Conservation (phyloP, 805 yeast genomes). For the Lachancea meyersii region DNA sequence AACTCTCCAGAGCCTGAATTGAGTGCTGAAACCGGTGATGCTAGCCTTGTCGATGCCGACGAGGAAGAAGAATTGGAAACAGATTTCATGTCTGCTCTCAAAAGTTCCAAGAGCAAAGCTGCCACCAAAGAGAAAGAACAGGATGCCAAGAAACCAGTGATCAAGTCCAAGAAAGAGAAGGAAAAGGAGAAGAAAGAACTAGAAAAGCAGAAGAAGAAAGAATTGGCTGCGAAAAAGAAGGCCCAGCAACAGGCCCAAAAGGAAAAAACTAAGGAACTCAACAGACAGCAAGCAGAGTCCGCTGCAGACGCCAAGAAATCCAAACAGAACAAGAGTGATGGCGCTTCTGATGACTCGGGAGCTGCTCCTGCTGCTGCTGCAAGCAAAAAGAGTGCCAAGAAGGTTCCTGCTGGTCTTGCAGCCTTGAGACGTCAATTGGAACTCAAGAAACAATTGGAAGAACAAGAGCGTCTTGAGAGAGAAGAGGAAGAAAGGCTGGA, state of each 20-base stretch:
- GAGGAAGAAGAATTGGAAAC: constrained; percentile 45
- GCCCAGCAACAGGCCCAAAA: constrained; percentile 56
- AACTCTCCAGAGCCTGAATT: constrained; percentile 29
- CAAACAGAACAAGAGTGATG: constrained; percentile 26
- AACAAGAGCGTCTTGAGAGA: constrained; percentile 63
- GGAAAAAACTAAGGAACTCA: constrained; percentile 49
- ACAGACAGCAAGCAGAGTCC: constrained; percentile 34
- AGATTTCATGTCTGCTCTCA: constrained; percentile 79
- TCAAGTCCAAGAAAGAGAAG: constrained; percentile 88
- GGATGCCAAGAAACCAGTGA: constrained; percentile 54
- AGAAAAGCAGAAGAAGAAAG: constrained; percentile 87
- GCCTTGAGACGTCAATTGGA: constrained; percentile 88
- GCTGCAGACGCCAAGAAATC: constrained; percentile 30
- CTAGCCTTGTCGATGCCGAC: too few species aligned
- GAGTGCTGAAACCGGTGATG: constrained; percentile 11
- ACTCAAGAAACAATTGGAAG: constrained; percentile 80
- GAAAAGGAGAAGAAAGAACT: constrained; percentile 93
- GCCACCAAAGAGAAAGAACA: constrained; percentile 54
- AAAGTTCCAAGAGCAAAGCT: constrained; percentile 71
- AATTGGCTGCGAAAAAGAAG: constrained; percentile 80
- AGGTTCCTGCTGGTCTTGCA: constrained; percentile 85
- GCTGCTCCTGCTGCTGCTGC: constrained; percentile 32
- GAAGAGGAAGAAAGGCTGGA: constrained; percentile 63
- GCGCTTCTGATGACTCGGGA: constrained; percentile 15
- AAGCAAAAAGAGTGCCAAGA: constrained; percentile 57